Evolutionary conservation across 2,329 filamentous ascomycete species (phyloP).

Genomic region (Fusarium coffeatum): DNA sequence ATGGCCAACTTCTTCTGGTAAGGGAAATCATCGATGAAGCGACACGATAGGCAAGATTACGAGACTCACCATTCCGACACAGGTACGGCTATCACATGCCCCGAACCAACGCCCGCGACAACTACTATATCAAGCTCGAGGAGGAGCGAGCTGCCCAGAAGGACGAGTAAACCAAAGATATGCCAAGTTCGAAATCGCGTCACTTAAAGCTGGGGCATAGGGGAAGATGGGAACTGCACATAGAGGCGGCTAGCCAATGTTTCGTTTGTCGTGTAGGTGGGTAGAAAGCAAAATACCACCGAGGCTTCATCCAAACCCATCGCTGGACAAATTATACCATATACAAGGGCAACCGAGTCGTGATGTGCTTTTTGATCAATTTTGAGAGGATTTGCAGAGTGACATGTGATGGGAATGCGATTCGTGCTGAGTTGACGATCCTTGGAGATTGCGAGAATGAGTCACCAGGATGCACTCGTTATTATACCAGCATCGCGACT

Average conservation of each 20-base stretch:
- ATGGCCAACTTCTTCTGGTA: constrained; percentile 71
- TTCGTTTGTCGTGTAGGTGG: constrained; percentile 45
- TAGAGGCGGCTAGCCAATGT: constrained; percentile 34
- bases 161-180: constrained; percentile 40
- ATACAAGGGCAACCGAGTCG: constrained; percentile 45
- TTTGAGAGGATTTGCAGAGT: constrained; percentile 5
- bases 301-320: constrained; percentile 41
- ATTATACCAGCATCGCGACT: background rate
- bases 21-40: constrained; percentile 37
- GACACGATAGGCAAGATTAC: background rate
- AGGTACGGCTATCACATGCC: constrained; percentile 74
- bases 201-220: constrained; percentile 14
- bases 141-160: constrained; percentile 62
- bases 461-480: background rate
- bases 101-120: constrained; percentile 68
- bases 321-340: constrained; percentile 46
- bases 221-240: constrained; percentile 19
- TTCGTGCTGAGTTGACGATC: background rate
- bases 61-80: constrained; percentile 28
- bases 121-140: constrained; percentile 69
- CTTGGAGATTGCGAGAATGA: background rate
- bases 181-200: background rate
- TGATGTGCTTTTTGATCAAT: constrained; percentile 38
- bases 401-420: background rate
- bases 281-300: constrained; percentile 43